These are phyloP conservation scores for Harringtonia aguacate DNA, from an alignment of 2,329 filamentous ascomycete genomes.

Conservation along the genomic window DNA sequence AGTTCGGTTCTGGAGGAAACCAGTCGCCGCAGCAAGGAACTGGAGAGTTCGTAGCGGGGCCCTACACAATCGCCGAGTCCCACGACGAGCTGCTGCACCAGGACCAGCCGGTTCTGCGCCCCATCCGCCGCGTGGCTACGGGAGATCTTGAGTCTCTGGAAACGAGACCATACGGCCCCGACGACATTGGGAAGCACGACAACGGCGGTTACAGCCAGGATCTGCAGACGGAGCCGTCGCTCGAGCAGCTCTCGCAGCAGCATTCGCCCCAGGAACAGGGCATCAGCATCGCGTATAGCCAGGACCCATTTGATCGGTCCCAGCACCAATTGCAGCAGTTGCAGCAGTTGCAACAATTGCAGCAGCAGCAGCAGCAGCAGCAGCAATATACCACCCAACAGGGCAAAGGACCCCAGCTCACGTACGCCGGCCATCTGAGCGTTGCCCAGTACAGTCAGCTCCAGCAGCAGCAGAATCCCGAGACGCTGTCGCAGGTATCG, in stretches of 20 bases:
- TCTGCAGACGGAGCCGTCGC: too few relatives aligned
- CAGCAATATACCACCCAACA: slow-evolving; percentile 21
- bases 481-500: slow-evolving; percentile 52
- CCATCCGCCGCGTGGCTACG: slow-evolving; percentile 36
- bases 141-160: slow-evolving; percentile 25
- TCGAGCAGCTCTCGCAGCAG: too few relatives aligned
- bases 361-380: slow-evolving; percentile 22
- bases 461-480: slow-evolving; percentile 36
- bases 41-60: slow-evolving; percentile 19
- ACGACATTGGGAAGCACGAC: slow-evolving; percentile 30
- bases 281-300: slow-evolving; percentile 13
- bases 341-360: slow-evolving; percentile 22
- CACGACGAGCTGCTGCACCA: slow-evolving; percentile 28
- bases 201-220: too few relatives aligned
- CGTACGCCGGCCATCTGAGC: slow-evolving; percentile 20
- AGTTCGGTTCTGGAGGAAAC: slow-evolving; percentile 5
- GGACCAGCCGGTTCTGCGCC: slow-evolving; percentile 21
- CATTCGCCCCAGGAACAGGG: too few relatives aligned
- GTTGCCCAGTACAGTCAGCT: slow-evolving; percentile 17
- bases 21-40: slow-evolving; percentile 34
- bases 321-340: slow-evolving; percentile 27
- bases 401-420: slow-evolving; percentile 20
- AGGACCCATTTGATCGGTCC: slow-evolving; percentile 28
- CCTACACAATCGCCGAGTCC: slow-evolving; percentile 24
- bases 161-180: slow-evolving; percentile 30